Evolutionary conservation across 306 rosid species (phyloP).

Genomic region (Cicer cuneatum): DNA sequence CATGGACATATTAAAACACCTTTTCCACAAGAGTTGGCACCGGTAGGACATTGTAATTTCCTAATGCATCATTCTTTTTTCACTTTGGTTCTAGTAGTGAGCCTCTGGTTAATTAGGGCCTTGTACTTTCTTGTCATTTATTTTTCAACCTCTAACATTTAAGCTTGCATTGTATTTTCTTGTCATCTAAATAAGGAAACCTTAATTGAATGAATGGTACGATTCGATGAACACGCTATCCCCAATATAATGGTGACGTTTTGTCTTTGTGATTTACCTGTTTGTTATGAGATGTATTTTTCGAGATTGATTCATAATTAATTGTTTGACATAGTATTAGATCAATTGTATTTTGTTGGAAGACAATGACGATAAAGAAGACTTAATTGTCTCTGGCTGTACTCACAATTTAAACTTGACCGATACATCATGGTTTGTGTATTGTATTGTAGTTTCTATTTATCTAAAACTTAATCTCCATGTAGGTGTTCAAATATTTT

Average conservation of each 20-base stretch:
- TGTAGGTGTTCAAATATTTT: constrained; percentile 86
- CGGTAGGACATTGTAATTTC: neutral
- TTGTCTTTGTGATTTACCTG: neutral
- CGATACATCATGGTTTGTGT: neutral
- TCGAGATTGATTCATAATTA: neutral
- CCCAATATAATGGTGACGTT: neutral
- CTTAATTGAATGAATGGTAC: constrained; percentile 14
- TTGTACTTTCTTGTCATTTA: neutral
- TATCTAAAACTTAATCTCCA: constrained; percentile 38
- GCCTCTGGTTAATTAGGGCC: neutral
- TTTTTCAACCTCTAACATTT: neutral
- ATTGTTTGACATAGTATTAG: constrained; percentile 9
- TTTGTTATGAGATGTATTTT: constrained; percentile 5
- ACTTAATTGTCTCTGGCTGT: constrained; percentile 23
- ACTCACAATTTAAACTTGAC: neutral
- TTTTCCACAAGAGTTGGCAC: neutral
- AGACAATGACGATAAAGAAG: constrained; percentile 1
- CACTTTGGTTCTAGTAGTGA: neutral
- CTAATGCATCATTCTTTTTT: neutral
- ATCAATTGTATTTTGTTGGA: neutral
- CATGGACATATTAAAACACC: neutral
- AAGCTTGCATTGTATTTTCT: neutral
- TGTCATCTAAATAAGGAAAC: neutral
- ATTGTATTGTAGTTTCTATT: neutral
- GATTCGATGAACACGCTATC: neutral